Percentiles rank a stretch among this genome's conserved stretches.
Conservation (phyloP, 2,329 filamentous ascomycete genomes). For the Cladosporium colombiae region DNA sequence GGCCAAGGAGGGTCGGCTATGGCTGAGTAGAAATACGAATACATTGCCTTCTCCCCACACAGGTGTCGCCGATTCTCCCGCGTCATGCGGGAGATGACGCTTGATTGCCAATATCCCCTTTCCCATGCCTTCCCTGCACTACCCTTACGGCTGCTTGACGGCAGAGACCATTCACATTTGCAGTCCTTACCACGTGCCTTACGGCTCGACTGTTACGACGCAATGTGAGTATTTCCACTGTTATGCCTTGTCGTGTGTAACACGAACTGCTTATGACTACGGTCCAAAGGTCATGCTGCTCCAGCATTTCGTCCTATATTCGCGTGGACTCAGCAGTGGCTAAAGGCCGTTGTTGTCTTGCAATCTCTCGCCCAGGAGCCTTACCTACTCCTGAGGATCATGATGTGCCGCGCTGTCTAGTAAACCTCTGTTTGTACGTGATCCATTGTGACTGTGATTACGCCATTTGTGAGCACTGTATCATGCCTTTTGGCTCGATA, state of each 20-base stretch:
- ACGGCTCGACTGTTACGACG: not conserved
- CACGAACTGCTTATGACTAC: not conserved
- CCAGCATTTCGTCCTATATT: not conserved
- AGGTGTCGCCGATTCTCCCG: constrained; percentile 88
- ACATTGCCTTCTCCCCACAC: constrained; percentile 39
- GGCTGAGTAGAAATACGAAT: constrained; percentile 21
- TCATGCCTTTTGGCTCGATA: not conserved
- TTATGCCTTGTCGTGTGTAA: not conserved
- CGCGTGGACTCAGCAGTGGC: not conserved
- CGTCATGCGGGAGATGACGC: constrained; percentile 60
- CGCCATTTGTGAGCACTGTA: not conserved
- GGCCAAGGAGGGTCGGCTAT: constrained; percentile 24
- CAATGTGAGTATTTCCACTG: not conserved
- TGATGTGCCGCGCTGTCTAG: not conserved
- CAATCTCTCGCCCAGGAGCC: not conserved
- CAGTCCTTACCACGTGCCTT: not conserved
- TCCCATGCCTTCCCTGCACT: constrained; percentile 12
- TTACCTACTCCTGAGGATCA: not conserved
- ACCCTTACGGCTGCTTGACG: not conserved
- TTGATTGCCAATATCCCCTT: constrained; percentile 77
- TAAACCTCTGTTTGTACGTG: not conserved
- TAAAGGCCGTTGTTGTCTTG: not conserved
- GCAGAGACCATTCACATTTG: not conserved
- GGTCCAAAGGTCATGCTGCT: not conserved
- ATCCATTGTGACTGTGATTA: not conserved